A percentile compares a stretch with the other conserved stretches of the same genome.
Evolutionary conservation across 2,329 filamentous ascomycete species (phyloP).

Genomic region (Graphilbum fragrans): DNA sequence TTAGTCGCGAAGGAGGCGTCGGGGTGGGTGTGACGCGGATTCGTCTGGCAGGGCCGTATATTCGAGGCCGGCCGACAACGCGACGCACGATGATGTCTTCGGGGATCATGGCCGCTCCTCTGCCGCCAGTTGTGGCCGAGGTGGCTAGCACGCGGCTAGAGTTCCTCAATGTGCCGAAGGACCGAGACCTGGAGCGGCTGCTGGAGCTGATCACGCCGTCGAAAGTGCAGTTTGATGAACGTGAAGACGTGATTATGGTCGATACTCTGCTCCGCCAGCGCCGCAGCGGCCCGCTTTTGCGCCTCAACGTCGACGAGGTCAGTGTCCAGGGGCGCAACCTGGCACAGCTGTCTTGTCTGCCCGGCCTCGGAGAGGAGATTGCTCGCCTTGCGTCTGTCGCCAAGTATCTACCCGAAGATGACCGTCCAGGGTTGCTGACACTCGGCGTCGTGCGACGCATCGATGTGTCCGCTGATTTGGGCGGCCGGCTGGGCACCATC

Average conservation of each 20-base stretch:
- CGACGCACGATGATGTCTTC: constrained; percentile 25
- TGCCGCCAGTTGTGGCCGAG: constrained; percentile 48
- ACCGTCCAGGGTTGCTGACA: constrained; percentile 76
- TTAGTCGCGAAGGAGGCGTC: constrained; percentile 61
- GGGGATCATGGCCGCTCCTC: background rate
- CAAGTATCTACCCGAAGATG: constrained; percentile 93
- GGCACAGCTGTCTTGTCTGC: constrained; percentile 53
- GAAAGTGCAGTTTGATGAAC: constrained; percentile 73
- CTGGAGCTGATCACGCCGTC: constrained; percentile 83
- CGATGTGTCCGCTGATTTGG: constrained; percentile 49
- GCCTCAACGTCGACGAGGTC: constrained; percentile 53
- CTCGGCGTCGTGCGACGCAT: constrained; percentile 55
- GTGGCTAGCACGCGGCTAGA: constrained; percentile 58
- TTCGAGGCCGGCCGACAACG: constrained; percentile 28
- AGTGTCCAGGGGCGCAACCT: constrained; percentile 51
- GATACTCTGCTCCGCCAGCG: constrained; percentile 82
- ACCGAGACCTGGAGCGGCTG: constrained; percentile 69
- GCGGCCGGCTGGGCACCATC: constrained; percentile 50
- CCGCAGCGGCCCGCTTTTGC: constrained; percentile 72
- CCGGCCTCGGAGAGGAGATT: constrained; percentile 64
- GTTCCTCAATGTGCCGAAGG: constrained; percentile 60
- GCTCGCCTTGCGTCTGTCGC: constrained; percentile 74
- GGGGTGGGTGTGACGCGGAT: constrained; percentile 64
- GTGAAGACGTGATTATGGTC: constrained; percentile 86
- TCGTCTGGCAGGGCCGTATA: constrained; percentile 59